Conservation (phyloP, 2,329 filamentous ascomycete genomes). For the Nigrospora sphaerica region DNA sequence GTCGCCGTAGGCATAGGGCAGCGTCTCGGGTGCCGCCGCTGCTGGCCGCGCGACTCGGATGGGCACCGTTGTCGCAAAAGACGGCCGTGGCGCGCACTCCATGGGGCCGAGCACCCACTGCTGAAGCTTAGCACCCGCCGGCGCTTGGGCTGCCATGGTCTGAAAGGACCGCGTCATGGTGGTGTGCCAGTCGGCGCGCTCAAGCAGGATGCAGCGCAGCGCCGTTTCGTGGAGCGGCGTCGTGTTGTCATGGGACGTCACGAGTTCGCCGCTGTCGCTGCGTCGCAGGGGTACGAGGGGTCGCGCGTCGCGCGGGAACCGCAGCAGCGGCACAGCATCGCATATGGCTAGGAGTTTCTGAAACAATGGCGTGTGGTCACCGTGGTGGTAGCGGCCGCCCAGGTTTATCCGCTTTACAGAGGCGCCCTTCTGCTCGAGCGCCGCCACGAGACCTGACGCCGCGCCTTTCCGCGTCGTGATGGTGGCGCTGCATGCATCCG, state of each 20-base stretch:
- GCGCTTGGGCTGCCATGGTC: background rate
- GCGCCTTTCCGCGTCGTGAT: background rate
- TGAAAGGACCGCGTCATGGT: background rate
- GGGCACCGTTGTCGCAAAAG: background rate
- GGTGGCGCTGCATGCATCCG: background rate
- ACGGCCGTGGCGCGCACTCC: background rate
- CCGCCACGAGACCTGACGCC: background rate
- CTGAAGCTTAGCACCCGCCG: background rate
- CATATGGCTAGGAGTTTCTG: background rate
- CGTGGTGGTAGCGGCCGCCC: background rate
- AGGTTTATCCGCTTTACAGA: background rate
- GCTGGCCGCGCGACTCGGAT: background rate
- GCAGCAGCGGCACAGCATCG: background rate
- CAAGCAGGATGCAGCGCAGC: background rate
- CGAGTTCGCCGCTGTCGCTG: background rate
- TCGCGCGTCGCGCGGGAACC: background rate
- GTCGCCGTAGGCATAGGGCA: background rate
- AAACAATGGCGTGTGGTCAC: background rate
- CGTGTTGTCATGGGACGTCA: background rate
- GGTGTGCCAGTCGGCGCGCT: background rate
- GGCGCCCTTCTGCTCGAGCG: background rate
- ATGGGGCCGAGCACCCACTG: background rate
- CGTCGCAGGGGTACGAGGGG: background rate
- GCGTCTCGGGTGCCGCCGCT: background rate
- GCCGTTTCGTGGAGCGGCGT: background rate